Evolutionary conservation across 495 filamentous ascomycete species (phyloP).

Genomic region (Penicillium taxi): DNA sequence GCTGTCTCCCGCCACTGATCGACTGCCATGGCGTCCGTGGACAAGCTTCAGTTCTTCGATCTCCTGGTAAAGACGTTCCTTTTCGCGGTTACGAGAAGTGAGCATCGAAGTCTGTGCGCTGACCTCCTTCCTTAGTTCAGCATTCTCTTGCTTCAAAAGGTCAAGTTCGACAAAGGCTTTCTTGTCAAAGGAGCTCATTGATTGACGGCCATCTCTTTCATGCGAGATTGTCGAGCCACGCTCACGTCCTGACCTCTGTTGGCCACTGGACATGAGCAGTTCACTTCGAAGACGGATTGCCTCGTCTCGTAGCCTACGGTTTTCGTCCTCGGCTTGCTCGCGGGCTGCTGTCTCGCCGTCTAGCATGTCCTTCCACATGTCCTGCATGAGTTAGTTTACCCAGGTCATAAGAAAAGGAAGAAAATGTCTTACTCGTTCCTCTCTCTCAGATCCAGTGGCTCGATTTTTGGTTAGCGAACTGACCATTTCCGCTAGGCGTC

Average conservation of each 20-base stretch:
- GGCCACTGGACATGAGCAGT: conserved; percentile 28
- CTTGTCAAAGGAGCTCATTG: conserved; percentile 47
- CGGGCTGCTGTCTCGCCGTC: conserved; percentile 84
- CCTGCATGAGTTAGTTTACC: conserved; percentile 24
- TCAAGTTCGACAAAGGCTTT: conserved; percentile 68
- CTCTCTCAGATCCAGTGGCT: conserved; percentile 59
- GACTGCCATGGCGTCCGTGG: conserved; percentile 56
- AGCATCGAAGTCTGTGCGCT: conserved; percentile 97
- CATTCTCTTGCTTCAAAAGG: conserved; percentile 83
- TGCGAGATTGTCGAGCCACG: conserved; percentile 53
- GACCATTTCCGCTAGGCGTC: conserved; percentile 70
- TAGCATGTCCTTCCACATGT: conserved; percentile 93
- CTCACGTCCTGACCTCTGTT: conserved; percentile 34
- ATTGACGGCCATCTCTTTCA: conserved; percentile 50
- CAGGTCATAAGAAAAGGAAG: background rate
- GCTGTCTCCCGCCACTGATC: conserved; percentile 74
- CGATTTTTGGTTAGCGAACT: conserved; percentile 60
- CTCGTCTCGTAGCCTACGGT: conserved; percentile 77
- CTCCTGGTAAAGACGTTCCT: conserved; percentile 89
- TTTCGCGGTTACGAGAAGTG: conserved; percentile 89
- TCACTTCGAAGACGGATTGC: conserved; percentile 66
- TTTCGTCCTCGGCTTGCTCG: conserved; percentile 86
- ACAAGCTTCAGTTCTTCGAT: conserved; percentile 93
- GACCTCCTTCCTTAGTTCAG: conserved; percentile 82
- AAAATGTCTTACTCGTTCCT: conserved; percentile 55